Evolutionary conservation across 2,329 filamentous ascomycete species (phyloP).

Genomic region (Neocucurbitaria cava): DNA sequence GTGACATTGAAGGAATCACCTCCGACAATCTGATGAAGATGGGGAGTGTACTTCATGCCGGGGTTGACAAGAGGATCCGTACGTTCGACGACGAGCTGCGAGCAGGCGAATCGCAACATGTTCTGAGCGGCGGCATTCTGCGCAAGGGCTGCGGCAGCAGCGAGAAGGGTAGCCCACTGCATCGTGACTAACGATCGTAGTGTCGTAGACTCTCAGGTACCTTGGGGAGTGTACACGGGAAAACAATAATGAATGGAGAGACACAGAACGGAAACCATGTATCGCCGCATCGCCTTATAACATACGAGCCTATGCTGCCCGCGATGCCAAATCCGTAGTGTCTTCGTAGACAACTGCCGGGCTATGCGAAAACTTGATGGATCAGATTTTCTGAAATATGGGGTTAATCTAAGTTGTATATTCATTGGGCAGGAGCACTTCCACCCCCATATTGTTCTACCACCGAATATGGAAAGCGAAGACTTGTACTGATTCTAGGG

Average conservation of each 20-base stretch:
- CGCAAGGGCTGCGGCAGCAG: slow-evolving; percentile 26
- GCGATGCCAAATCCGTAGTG: slow-evolving; percentile 3
- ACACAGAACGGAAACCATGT: slow-evolving; percentile 18
- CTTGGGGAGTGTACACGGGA: neutral
- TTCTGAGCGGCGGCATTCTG: slow-evolving; percentile 35
- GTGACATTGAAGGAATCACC: slow-evolving; percentile 44
- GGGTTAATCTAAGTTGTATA: slow-evolving; percentile 38
- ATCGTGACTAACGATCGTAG: slow-evolving; percentile 24
- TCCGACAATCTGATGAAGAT: slow-evolving; percentile 46
- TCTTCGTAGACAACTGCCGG: slow-evolving; percentile 36
- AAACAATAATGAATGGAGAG: slow-evolving; percentile 24
- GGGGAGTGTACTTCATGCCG: slow-evolving; percentile 44
- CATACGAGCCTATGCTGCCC: slow-evolving; percentile 17
- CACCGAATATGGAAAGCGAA: slow-evolving; percentile 19
- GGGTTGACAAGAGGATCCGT: slow-evolving; percentile 45
- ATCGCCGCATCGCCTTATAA: slow-evolving; percentile 37
- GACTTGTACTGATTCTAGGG: slow-evolving; percentile 20
- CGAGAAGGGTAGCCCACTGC: slow-evolving; percentile 39
- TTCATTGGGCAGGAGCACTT: slow-evolving; percentile 33
- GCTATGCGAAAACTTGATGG: slow-evolving; percentile 29
- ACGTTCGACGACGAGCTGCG: slow-evolving; percentile 44
- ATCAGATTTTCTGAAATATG: slow-evolving; percentile 29
- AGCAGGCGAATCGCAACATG: slow-evolving; percentile 46
- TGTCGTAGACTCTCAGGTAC: neutral
- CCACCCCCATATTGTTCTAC: slow-evolving; percentile 24